Conservation (phyloP, 257 asterid genomes). For the Ilex asprella region DNA sequence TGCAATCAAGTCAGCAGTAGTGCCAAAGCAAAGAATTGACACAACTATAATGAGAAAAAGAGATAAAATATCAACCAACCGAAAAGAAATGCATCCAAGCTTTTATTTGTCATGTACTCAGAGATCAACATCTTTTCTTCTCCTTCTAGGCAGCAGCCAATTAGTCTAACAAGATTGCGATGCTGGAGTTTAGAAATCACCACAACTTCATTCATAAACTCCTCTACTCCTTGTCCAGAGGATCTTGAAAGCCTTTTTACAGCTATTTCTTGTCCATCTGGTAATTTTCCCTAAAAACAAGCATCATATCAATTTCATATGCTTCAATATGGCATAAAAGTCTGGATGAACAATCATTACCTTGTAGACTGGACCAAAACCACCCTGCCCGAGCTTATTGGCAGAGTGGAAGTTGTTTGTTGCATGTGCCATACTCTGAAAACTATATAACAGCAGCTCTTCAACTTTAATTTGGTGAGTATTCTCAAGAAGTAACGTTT, state of each 20-base stretch:
- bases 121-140: slow-evolving; percentile 36
- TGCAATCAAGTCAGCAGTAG: no score
- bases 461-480: slow-evolving; percentile 14
- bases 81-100: slow-evolving; percentile 37
- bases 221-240: slow-evolving; percentile 34
- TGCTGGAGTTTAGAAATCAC: slow-evolving; percentile 40
- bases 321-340: background rate
- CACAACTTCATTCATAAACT: slow-evolving; percentile 39
- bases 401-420: slow-evolving; percentile 23
- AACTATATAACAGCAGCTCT: slow-evolving; percentile 27
- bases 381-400: slow-evolving; percentile 41
- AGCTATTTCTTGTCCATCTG: slow-evolving; percentile 36
- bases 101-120: slow-evolving; percentile 36
- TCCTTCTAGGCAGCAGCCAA: slow-evolving; percentile 30
- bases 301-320: background rate
- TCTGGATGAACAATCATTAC: slow-evolving; percentile 1
- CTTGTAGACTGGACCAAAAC: slow-evolving; percentile 37
- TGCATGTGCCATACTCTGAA: slow-evolving; percentile 24
- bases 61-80: slow-evolving; percentile 17
- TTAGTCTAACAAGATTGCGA: slow-evolving; percentile 30
- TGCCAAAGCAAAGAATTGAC: no score
- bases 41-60: background rate
- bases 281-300: slow-evolving; percentile 25
- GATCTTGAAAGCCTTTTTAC: slow-evolving; percentile 33
- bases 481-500: slow-evolving; percentile 11